Base-by-base conservation (phyloP, 148 eudicot genomes). In the Fagopyrum esculentum region DNA sequence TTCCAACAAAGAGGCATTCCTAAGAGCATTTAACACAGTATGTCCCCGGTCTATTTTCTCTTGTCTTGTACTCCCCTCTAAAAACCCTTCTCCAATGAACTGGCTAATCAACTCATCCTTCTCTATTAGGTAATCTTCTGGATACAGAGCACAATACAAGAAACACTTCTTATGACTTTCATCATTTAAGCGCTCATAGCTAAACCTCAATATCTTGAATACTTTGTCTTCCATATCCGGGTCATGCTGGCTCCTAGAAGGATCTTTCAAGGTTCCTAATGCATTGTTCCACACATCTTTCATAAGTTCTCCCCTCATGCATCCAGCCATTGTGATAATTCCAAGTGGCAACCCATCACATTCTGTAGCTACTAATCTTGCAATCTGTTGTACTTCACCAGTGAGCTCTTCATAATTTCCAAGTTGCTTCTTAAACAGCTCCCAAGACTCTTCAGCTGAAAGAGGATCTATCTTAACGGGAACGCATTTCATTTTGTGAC, bases 281-380 rank as follows among this genome's bases (percentile, higher is more conserved):
- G 40, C 70, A 64, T 64, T 13, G 8, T 46, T 64, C 70, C 84
- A 81, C 55, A 78, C 84, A 54, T 66, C 74, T 61, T 75, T 48
- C 66, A 64, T 73, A 6, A 64, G 68, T 26, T 78, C 76, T 45
- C 74, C 81, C 76, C 81, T 70, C 84, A 81, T 81, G 60, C 81
- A 78, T 75, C 84, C 84, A 0, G 81, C 78, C 78, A 78, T 78
- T 64, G 78, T 72, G 19, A 75, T 75, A 49, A 81, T 55, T 10
- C 78, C 79, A 8, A 81, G 79, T 44, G 84, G 84, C 22, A 81
- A 69, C 55, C 84, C 81, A 19, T 61, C 76, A 15, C 84, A 81
- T 68, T 81, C 81, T 50, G 49, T 73, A 46, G 76, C 81, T n/a
- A 81, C 84, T 35, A 40, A 26, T 73, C 72, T 68, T 17, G 81